Evolutionary conservation across 2,329 filamentous ascomycete species (phyloP), one percentile per base, ranked within the genome.

Genomic region (Dactylellina cionopaga): DNA sequence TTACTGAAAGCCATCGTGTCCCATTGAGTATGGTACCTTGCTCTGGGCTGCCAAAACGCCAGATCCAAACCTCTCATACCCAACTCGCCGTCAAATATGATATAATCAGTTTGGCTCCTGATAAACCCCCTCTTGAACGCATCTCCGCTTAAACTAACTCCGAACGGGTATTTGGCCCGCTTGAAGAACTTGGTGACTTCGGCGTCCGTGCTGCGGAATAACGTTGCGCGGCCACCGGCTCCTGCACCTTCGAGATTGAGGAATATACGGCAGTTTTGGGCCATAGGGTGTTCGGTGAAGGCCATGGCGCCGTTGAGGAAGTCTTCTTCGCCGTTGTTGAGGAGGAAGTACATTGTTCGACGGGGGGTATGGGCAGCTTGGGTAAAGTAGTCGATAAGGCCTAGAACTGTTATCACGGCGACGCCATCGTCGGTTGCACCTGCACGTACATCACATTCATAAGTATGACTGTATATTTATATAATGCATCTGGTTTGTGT

Each of bases 301-400:
- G 90, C 92, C 71, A 88, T 87, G 5, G 94, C 92, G 0, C 95
- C 95, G 75, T 96, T 91, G 9, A 98, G 83, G 33, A 89, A 95
- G 77, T 98, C 94, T 79, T 99, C 95, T 79, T 99, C 95, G 33
- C 91, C 94, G 78, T 98, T 97, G 83, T 99, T 99, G 78, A 98
- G 85, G 25, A 98, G 84, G 7, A 92, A 85, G 11, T 98, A 87
- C 43, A 99, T 85, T 1, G 93, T 75, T 91, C 87, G 25, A 85
- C 88, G 0, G 46, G 86, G 82, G 1, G 85, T 85, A 17, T 64
- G 62, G 9, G 54, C 41, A 10, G 75, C 70, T 51, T 75, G 74
- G 0, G 92, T 92, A 79, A 96, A 97, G 80, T 96, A 92, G 74
- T 89, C 91, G 73, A 98, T 85, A 51, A 98, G 83, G 79, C 97